Evolutionary conservation across 2,329 filamentous ascomycete species (phyloP).

Genomic region (Pseudogymnoascus sp.): DNA sequence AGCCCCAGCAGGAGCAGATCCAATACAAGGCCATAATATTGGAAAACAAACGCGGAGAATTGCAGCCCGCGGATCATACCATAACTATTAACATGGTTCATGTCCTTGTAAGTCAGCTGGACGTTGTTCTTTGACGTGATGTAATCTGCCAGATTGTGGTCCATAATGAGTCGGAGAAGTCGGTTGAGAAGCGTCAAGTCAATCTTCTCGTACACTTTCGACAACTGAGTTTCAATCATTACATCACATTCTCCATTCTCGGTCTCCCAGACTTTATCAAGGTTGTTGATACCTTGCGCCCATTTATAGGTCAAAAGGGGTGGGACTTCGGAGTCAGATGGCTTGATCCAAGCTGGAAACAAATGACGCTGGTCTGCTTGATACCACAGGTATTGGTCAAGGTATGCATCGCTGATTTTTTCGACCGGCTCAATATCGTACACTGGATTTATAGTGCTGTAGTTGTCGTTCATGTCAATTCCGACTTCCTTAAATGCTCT

Average conservation of each 20-base stretch:
- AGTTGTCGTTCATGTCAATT: constrained; percentile 99
- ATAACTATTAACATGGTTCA: constrained; percentile 99
- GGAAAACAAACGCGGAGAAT: constrained; percentile 98
- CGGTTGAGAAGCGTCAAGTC: constrained; percentile 93
- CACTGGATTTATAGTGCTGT: constrained; percentile 97
- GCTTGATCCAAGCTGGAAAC: constrained; percentile 98
- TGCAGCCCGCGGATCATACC: constrained; percentile 97
- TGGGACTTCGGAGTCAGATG: constrained; percentile 94
- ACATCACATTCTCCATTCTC: constrained; percentile 95
- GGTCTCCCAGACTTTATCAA: constrained; percentile 90
- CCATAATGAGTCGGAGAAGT: constrained; percentile 91
- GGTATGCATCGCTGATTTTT: constrained; percentile 97
- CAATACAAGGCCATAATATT: constrained; percentile 94
- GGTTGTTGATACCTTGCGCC: constrained; percentile 98
- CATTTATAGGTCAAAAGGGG: constrained; percentile 95
- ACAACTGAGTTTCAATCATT: constrained; percentile 95
- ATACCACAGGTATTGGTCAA: constrained; percentile 99
- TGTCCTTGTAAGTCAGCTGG: constrained; percentile 97
- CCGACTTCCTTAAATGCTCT: constrained; percentile 98
- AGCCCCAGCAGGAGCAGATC: constrained; percentile 87
- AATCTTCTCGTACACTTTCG: constrained; percentile 99
- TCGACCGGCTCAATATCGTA: constrained; percentile 99
- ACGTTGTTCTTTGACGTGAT: constrained; percentile 99
- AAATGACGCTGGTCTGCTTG: constrained; percentile 95
- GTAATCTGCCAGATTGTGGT: constrained; percentile 97